phyloP scores from a whole-genome alignment of 78 protist genomes.

The Salpingoeca rosetta region DNA sequence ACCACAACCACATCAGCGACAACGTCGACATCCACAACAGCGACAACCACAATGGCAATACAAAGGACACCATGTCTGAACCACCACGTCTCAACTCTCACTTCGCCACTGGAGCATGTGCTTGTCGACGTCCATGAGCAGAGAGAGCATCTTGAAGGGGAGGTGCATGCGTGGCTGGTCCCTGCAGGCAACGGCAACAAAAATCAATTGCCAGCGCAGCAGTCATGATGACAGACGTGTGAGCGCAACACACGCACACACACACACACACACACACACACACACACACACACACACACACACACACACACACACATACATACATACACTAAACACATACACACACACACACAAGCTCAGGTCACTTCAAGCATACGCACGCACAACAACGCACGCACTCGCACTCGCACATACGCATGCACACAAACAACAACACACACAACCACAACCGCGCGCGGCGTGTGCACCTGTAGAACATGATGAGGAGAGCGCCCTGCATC shows the following conservation, averaged over 20 bases:
- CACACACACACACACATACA: neutral
- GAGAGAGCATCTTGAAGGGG: conserved; percentile 20
- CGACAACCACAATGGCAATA: too few species aligned
- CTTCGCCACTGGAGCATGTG: conserved; percentile 48
- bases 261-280: neutral
- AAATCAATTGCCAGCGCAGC: neutral
- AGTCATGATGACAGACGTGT: neutral
- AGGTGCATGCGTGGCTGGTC: conserved; percentile 5
- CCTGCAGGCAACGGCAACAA: too few species aligned
- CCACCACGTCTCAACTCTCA: too few species aligned
- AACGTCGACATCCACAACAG: too few species aligned
- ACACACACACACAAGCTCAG: neutral
- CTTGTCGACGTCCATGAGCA: conserved; percentile 55
- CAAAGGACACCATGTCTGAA: too few species aligned
- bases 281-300: neutral
- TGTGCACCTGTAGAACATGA: neutral
- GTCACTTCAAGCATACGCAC: neutral
- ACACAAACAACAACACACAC: neutral
- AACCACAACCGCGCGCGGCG: neutral
- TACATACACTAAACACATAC: too few species aligned
- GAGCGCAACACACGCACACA: neutral
- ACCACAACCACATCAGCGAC: too few species aligned
- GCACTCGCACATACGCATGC: too few species aligned
- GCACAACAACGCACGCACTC: neutral
- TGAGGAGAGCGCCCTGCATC: neutral